Base-by-base conservation (phyloP, 805 yeast species). In the Candida suzukii region DNA sequence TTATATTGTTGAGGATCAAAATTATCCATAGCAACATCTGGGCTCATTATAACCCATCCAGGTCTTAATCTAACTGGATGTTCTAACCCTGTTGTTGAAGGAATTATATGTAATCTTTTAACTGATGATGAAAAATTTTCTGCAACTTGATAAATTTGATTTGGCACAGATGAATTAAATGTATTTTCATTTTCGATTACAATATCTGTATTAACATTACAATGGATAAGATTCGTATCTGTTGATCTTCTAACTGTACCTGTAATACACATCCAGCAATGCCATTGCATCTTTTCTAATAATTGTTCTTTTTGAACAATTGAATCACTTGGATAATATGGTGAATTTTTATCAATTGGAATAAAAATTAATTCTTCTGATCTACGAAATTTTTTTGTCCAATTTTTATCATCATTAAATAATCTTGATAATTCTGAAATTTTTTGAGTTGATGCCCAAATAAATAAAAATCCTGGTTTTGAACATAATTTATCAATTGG, bases 181-280 rank as follows among this genome's bases (percentile, higher is more conserved):
- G 48, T 43, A 4, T 14, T 17, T 26, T 53, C 57, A 53, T 69
- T 67, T 54, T 88, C 95, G 46, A 90, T 73, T 45, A 80, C 80
- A 39, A 90, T 68, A 61, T 90, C 97, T 0, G 96, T 88, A 54
- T 90, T 95, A 31, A 90, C 78, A 55, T 90, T 90, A 64, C 97
- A 91, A 58, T 90, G 95, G 46, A 90, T 88, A 44, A 90, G 68
- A 58, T 86, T 88, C 13, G 75, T 74, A 62, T 90, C 97, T 0
- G 80, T 78, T 2, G 95, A 77, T 52, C 97, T 73, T 54, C 96
- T 71, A 8, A 90, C 91, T 0, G 97, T 90, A 2, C 97, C 97
- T 2, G 95, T 90, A 40, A 90, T 84, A 51, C 96, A 91, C 96
- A 90, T 88, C 85, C 96, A 84, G 54, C 97, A 90, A 63, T 91